Conservation (phyloP, 73 alveolate species). For the Tetrahymena thermophila region DNA sequence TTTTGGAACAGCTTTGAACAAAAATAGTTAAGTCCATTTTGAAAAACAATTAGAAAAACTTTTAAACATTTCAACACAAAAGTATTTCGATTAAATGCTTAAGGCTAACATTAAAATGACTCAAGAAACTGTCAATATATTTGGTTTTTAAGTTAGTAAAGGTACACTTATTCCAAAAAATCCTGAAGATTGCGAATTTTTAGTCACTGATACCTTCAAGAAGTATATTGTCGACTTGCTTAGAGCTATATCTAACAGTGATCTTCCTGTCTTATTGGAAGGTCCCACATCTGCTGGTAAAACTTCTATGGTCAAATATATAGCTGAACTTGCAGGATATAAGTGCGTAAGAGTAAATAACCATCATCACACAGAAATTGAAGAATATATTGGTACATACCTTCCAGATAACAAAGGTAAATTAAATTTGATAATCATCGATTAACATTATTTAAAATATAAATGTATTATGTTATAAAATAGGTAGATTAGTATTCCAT, state of each 20-base stretch:
- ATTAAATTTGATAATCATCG: too few relatives aligned
- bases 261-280: constrained; percentile 93
- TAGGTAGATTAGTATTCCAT: constrained; percentile 64
- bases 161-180: constrained; percentile 6
- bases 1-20: constrained; percentile 32
- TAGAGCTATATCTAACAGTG: constrained; percentile 72
- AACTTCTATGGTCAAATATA: constrained; percentile 90
- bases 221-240: constrained; percentile 31
- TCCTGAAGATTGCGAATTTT: not conserved
- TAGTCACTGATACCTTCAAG: constrained; percentile 22
- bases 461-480: not conserved
- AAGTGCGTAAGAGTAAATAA: constrained; percentile 94
- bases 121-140: constrained; percentile 8
- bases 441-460: too few relatives aligned
- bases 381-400: constrained; percentile 94
- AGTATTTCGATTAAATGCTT: not conserved
- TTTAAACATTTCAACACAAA: not conserved
- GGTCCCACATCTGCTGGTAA: constrained; percentile 99
- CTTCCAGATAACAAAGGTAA: constrained; percentile 76
- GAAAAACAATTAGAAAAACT: not conserved
- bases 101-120: constrained; percentile 22
- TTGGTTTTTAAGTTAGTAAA: constrained; percentile 25
- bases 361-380: constrained; percentile 97
- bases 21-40: constrained; percentile 2
- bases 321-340: constrained; percentile 85